phyloP scores from a whole-genome alignment of 73 alveolate species.

The Symbiodinium pilosum region DNA sequence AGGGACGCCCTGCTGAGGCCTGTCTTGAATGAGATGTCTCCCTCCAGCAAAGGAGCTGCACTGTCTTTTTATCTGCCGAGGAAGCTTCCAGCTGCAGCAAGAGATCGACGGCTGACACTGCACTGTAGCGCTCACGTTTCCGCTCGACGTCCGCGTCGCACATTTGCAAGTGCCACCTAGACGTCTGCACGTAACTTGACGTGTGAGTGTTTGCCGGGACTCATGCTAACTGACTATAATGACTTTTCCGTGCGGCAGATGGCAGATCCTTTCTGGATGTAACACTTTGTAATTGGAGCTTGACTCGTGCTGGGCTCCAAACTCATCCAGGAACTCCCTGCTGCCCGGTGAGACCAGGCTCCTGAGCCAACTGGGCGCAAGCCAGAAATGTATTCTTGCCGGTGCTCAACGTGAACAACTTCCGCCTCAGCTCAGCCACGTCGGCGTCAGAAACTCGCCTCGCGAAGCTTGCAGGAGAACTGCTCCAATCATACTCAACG shows the following conservation, averaged over 20 bases:
- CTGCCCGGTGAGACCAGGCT: not conserved
- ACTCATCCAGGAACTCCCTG: not conserved
- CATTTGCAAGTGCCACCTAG: not conserved
- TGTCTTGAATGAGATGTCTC: not conserved
- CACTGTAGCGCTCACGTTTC: not conserved
- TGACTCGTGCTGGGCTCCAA: not conserved
- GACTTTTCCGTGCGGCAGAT: too few relatives aligned
- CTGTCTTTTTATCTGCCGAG: not conserved
- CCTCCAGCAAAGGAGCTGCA: not conserved
- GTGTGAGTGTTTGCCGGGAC: too few relatives aligned
- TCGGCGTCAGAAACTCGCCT: not conserved
- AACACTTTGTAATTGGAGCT: too few relatives aligned
- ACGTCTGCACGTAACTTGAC: too few relatives aligned
- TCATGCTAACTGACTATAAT: too few relatives aligned
- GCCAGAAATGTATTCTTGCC: too few relatives aligned
- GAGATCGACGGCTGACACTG: not conserved
- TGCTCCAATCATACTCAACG: not conserved
- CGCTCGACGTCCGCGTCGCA: not conserved
- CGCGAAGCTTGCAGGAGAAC: not conserved
- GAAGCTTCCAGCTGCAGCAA: not conserved
- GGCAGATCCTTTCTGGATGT: too few relatives aligned
- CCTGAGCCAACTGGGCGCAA: not conserved
- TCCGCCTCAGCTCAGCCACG: not conserved
- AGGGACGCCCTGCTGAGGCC: constrained; percentile 50
- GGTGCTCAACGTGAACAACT: too few relatives aligned